Conservation (phyloP, 2,329 filamentous ascomycete genomes). For the Trichophyton rubrum region DNA sequence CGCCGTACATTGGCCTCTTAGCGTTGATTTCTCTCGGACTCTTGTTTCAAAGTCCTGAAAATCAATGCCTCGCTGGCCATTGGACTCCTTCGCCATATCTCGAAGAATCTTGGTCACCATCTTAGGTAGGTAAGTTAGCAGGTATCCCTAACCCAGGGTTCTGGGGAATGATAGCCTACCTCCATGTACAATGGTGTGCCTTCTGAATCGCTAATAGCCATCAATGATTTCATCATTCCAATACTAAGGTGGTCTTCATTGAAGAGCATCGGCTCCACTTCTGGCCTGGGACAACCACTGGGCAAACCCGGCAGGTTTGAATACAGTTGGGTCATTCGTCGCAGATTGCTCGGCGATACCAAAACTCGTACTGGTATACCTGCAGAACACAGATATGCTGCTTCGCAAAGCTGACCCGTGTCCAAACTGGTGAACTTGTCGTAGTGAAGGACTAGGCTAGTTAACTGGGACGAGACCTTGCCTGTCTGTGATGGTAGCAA, state of each 20-base stretch:
- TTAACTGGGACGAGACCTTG: constrained; percentile 35
- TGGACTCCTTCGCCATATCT: constrained; percentile 35
- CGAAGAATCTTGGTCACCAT: constrained; percentile 39
- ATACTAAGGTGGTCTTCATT: constrained; percentile 39
- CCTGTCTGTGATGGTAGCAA: constrained; percentile 27
- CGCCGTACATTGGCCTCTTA: constrained; percentile 39
- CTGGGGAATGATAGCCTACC: constrained; percentile 12
- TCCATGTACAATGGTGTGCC: constrained; percentile 42
- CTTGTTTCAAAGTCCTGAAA: constrained; percentile 34
- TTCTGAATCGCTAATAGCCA: constrained; percentile 37
- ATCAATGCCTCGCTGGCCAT: constrained; percentile 23
- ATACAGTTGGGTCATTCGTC: constrained; percentile 34
- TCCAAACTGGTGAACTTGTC: constrained; percentile 34
- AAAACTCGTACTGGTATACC: constrained; percentile 40
- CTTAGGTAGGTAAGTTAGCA: constrained; percentile 14
- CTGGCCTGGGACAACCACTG: constrained; percentile 24
- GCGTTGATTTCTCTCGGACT: constrained; percentile 29
- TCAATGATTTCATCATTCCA: constrained; percentile 42
- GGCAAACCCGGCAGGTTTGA: constrained; percentile 23
- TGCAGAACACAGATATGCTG: constrained; percentile 40
- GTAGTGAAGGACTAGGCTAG: constrained; percentile 46
- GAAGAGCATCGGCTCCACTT: constrained; percentile 37
- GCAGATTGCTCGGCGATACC: constrained; percentile 39
- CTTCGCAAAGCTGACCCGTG: constrained; percentile 39
- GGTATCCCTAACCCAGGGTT: not conserved